Conservation (phyloP, 257 asterid species). For the Solanum piurae region DNA sequence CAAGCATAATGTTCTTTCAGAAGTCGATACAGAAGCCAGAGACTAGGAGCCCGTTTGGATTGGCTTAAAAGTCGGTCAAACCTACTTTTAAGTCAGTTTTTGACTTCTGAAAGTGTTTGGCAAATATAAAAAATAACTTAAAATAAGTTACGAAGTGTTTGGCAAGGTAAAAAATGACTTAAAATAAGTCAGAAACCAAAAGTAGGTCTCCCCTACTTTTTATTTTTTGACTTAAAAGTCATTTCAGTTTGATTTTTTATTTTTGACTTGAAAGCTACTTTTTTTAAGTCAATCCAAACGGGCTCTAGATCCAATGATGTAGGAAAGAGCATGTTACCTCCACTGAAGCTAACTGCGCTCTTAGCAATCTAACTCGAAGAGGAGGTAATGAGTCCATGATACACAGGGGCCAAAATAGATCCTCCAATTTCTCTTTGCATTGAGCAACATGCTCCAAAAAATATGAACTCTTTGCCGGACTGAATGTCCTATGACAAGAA, state of each 20-base stretch:
- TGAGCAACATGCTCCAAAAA: slow-evolving; percentile 34
- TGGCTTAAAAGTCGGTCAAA: no score
- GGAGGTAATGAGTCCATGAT: slow-evolving; percentile 31
- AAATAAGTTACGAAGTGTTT: no score
- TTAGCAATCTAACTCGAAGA: slow-evolving; percentile 45
- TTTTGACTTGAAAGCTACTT: no score
- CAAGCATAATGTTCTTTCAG: neutral
- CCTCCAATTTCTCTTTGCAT: slow-evolving; percentile 31
- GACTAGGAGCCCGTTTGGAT: neutral
- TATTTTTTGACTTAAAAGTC: no score
- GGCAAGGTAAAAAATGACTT: no score
- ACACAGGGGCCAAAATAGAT: slow-evolving; percentile 7
- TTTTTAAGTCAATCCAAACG: no score
- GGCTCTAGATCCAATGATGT: neutral
- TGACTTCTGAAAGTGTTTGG: no score
- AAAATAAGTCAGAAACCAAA: no score
- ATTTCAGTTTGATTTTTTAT: no score
- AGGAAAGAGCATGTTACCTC: slow-evolving; percentile 40
- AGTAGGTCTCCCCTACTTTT: no score
- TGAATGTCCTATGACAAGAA: slow-evolving; percentile 31
- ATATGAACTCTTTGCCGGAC: slow-evolving; percentile 4
- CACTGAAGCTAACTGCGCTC: slow-evolving; percentile 51
- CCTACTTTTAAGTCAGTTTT: no score
- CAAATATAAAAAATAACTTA: no score
- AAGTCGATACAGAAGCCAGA: neutral